phyloP scores from a whole-genome alignment of 768 basidiomycete species.

The Ramaria sp. region DNA sequence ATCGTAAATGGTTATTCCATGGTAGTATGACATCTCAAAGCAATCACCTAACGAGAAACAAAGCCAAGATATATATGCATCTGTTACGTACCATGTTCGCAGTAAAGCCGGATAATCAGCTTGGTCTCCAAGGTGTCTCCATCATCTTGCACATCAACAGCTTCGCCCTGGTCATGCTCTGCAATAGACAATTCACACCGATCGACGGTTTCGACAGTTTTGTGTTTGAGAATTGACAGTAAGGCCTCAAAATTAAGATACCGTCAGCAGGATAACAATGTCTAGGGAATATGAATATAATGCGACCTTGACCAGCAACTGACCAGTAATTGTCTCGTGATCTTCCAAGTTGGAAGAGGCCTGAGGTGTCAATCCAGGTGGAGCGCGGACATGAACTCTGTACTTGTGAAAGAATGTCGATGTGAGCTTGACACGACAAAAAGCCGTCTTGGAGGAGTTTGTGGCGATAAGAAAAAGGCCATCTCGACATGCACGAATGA shows the following conservation, averaged over 20 bases:
- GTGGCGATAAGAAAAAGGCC: slow-evolving; percentile 57
- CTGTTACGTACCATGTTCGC: slow-evolving; percentile 59
- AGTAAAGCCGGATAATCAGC: slow-evolving; percentile 61
- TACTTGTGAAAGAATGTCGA: slow-evolving; percentile 65
- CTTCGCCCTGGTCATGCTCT: slow-evolving; percentile 30
- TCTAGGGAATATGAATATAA: not conserved
- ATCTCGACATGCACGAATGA: slow-evolving; percentile 52
- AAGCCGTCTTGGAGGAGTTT: slow-evolving; percentile 75
- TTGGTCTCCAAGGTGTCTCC: slow-evolving; percentile 58
- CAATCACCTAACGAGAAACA: not conserved
- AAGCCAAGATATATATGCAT: not conserved
- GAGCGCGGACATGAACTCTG: slow-evolving; percentile 24
- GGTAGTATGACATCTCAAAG: not conserved
- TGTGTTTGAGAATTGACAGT: slow-evolving; percentile 63
- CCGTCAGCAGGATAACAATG: not conserved
- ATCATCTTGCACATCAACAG: slow-evolving; percentile 30
- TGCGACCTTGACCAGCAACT: slow-evolving; percentile 56
- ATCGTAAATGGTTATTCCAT: no score
- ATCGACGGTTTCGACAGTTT: slow-evolving; percentile 62
- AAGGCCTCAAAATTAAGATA: slow-evolving; percentile 35
- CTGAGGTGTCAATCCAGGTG: slow-evolving; percentile 13
- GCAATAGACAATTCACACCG: slow-evolving; percentile 63
- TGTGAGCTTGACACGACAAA: slow-evolving; percentile 64
- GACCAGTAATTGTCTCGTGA: slow-evolving; percentile 36
- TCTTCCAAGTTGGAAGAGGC: slow-evolving; percentile 25